phyloP scores from a whole-genome alignment of 2,329 filamentous ascomycete species.

The Rhynchosporium agropyri region DNA sequence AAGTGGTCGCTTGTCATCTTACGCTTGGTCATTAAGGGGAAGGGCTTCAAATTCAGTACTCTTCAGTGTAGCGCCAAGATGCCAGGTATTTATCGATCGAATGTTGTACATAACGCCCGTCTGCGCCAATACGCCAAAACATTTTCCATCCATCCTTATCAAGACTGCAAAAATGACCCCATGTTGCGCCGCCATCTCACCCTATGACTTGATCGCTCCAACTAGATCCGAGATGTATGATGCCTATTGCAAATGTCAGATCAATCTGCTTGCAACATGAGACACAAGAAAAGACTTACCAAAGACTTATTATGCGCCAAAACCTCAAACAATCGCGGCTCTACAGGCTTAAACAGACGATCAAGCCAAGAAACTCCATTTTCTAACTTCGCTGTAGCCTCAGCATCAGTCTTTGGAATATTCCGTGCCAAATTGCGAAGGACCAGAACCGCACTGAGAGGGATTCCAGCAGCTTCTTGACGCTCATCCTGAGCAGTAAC shows the following conservation, averaged over 20 bases:
- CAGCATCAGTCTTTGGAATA: conserved; percentile 61
- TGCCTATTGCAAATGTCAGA: conserved; percentile 15
- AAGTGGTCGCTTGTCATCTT: not conserved
- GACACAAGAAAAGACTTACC: conserved; percentile 46
- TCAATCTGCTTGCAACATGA: not conserved
- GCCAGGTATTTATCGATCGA: conserved; percentile 10
- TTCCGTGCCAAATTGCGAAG: conserved; percentile 77
- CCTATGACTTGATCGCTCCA: conserved; percentile 26
- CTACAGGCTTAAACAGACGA: conserved; percentile 65
- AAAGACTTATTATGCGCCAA: conserved; percentile 68
- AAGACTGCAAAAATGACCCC: not conserved
- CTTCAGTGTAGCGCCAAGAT: not conserved
- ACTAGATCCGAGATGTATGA: conserved; percentile 29
- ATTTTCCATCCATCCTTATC: not conserved
- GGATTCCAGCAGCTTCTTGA: conserved; percentile 72
- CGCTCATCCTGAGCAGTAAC: conserved; percentile 59
- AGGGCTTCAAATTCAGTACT: not conserved
- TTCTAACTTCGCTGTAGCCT: conserved; percentile 54
- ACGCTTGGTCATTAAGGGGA: not conserved
- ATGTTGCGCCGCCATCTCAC: not conserved
- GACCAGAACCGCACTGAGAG: conserved; percentile 76
- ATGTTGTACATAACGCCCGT: conserved; percentile 4
- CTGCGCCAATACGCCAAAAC: conserved; percentile 5
- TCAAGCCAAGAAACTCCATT: conserved; percentile 66
- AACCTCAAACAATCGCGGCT: conserved; percentile 67